Base-by-base conservation (phyloP, 345 rosid genomes). In the Carallia pectinifolia region DNA sequence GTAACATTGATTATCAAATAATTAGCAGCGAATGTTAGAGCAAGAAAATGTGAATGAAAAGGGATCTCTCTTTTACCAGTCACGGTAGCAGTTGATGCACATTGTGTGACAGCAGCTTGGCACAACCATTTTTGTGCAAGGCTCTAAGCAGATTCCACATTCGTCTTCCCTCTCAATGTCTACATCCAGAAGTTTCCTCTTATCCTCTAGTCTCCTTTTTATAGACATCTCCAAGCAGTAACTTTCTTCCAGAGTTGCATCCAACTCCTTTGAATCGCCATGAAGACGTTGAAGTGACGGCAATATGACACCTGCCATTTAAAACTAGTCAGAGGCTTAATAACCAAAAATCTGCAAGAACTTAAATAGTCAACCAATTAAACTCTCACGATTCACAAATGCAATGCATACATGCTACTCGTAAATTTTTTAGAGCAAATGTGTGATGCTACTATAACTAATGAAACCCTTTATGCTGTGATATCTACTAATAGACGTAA, bases 71-170 rank as follows among this genome's bases (percentile, higher is more conserved):
- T 18, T 27, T 10, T 64, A 77, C 81, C 77, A 72, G 70, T 77
- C 75, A 47, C 12, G 70, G 74, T 72, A 77, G 81, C 81, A 77
- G 61, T 77, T 77, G 69, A 72, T 72, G 74, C 81, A 77, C 81
- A 72, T 77, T 62, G 76, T 53, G 33, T 77, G 81, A 37, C 73
- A 77, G 71, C 81, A 77, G 63, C 61, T 68, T 27, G 81, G 81
- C 37, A 68, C 64, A 19, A 72, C 77, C 66, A 77, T 64, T 68
- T 77, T 68, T 34, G 81, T 77, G 69, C 81, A 77, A 37, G 74
- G 74, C 62, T 72, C 81, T 70, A 77, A 72, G 64, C 81, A 77
- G 62, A 72, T 77, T 33, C 81, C 77, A 52, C 81, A 71, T 53
- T 77, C 81, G 9, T 77, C 76, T 64, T 77, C 77, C 72, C 80